A percentile compares a stretch with the other conserved stretches of the same genome.
Evolutionary conservation across 306 rosid genomes (phyloP).

Genomic region (Arachis hypogaea): DNA sequence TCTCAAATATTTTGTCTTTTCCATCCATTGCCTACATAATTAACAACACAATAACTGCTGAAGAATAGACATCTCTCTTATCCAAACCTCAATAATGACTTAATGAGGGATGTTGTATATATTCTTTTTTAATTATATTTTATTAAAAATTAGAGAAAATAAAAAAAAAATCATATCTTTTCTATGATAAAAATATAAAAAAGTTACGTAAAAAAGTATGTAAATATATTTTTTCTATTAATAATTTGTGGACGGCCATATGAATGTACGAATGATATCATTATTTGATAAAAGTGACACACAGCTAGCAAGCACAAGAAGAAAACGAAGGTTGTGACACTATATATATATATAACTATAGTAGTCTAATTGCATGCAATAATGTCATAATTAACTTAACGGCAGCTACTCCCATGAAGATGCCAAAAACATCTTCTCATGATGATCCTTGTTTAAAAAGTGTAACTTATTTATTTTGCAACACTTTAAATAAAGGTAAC

Average conservation of each 20-base stretch:
- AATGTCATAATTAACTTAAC: not conserved
- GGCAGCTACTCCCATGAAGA: too few species aligned
- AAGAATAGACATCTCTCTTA: not conserved
- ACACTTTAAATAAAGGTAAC: too few species aligned
- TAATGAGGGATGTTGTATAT: too few species aligned
- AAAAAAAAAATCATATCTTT: too few species aligned
- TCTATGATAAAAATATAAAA: too few species aligned
- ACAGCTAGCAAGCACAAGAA: not conserved
- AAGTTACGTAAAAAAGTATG: too few species aligned
- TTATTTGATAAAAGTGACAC: not conserved
- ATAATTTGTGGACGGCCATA: not conserved
- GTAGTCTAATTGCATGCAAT: not conserved
- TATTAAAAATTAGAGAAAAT: too few species aligned
- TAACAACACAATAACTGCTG: not conserved
- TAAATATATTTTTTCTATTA: not conserved
- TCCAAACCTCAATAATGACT: not conserved
- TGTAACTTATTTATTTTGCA: too few species aligned
- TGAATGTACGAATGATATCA: not conserved
- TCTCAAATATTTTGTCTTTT: not conserved
- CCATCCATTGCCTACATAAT: not conserved
- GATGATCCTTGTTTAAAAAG: too few species aligned
- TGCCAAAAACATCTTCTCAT: too few species aligned
- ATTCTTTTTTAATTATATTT: too few species aligned
- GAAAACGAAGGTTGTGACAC: not conserved
- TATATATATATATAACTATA: not conserved